Conservation (phyloP, 805 yeast genomes). For the Wickerhamomyces canadensis region DNA sequence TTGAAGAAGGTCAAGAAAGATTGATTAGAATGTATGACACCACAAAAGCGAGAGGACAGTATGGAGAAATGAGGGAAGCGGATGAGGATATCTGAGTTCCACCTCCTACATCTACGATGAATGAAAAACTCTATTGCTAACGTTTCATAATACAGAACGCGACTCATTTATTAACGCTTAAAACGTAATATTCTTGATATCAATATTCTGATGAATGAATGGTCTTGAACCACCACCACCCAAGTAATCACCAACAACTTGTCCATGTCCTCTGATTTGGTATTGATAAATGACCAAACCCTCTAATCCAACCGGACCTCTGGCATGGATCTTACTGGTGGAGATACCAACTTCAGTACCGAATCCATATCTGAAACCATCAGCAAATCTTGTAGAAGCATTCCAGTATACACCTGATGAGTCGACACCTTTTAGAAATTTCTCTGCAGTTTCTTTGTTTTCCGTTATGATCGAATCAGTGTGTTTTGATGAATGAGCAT, state of each 20-base stretch:
- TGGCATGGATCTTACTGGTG: conserved; percentile 93
- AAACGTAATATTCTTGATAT: conserved; percentile 27
- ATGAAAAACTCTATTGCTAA: neutral
- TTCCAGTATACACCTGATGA: conserved; percentile 98
- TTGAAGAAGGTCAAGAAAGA: conserved; percentile 89
- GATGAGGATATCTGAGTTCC: conserved; percentile 19
- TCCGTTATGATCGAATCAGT: conserved; percentile 91
- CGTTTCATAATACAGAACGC: too few species aligned
- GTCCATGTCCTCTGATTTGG: conserved; percentile 88
- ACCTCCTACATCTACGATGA: neutral
- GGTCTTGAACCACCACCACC: conserved; percentile 88
- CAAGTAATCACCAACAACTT: conserved; percentile 81
- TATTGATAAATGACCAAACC: conserved; percentile 96
- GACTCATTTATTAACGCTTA: too few species aligned
- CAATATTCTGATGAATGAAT: conserved; percentile 68
- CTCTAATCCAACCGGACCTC: conserved; percentile 98
- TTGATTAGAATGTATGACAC: conserved; percentile 93
- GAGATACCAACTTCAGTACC: conserved; percentile 99
- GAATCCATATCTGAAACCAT: conserved; percentile 96
- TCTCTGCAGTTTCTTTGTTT: conserved; percentile 61
- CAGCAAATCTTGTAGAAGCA: conserved; percentile 95
- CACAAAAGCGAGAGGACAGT: conserved; percentile 73
- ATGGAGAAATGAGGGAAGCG: conserved; percentile 54
- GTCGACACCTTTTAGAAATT: conserved; percentile 79
- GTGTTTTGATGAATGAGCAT: conserved; percentile 89